Conservation (phyloP, 176 grass and related monocot genomes). For the Miscanthus lutarioriparius region DNA sequence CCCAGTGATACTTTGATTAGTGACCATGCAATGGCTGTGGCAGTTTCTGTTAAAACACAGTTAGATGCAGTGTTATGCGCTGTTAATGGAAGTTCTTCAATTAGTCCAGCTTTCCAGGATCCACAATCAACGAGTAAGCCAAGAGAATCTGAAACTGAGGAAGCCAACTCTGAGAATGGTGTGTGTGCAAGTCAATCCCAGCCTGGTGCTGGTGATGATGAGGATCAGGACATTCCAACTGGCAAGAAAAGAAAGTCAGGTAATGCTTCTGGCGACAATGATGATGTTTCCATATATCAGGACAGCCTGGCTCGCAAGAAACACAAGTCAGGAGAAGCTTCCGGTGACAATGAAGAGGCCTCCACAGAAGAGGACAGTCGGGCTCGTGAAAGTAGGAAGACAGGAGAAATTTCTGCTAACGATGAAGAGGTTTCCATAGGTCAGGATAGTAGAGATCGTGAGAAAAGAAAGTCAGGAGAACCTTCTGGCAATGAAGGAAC, state of each 20-base stretch:
- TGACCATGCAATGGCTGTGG: slow-evolving; percentile 78
- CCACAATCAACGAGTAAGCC: slow-evolving; percentile 28
- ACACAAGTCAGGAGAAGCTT: neutral
- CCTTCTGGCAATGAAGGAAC: slow-evolving; percentile 4
- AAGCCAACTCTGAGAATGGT: slow-evolving; percentile 18
- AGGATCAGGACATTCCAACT: slow-evolving; percentile 3
- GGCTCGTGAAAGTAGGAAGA: neutral
- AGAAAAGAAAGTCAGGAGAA: slow-evolving; percentile 10
- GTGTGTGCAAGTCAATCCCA: slow-evolving; percentile 21
- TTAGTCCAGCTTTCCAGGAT: neutral
- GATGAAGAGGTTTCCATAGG: neutral
- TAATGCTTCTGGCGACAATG: neutral
- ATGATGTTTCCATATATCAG: neutral
- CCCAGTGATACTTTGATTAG: slow-evolving; percentile 67
- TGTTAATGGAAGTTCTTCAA: slow-evolving; percentile 21
- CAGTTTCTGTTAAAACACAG: slow-evolving; percentile 70
- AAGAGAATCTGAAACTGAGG: slow-evolving; percentile 26
- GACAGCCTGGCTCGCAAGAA: slow-evolving; percentile 10
- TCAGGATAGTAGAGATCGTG: neutral
- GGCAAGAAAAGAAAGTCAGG: slow-evolving; percentile 22
- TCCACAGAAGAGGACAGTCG: neutral
- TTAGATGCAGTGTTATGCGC: slow-evolving; percentile 50
- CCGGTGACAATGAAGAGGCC: neutral
- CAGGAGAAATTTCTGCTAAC: slow-evolving; percentile 4
- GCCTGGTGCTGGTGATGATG: slow-evolving; percentile 5